phyloP scores from a whole-genome alignment of 805 yeast genomes.

The Yamadazyma takamatsuzukensis region DNA sequence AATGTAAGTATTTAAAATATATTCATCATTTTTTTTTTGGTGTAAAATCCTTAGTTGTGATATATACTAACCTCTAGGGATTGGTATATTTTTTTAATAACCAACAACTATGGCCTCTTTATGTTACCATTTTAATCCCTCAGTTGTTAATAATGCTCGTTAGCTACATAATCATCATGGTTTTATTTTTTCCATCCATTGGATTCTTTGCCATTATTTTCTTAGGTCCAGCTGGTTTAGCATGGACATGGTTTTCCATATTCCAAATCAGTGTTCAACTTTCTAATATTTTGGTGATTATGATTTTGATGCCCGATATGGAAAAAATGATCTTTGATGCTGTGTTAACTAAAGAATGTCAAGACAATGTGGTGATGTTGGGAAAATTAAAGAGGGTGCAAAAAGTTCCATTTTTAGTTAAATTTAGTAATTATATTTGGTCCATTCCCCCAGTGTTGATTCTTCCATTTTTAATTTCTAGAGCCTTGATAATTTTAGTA shows the following conservation, averaged over 20 bases:
- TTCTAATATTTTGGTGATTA: constrained; percentile 39
- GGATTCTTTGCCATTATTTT: constrained; percentile 39
- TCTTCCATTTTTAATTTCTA: constrained; percentile 39
- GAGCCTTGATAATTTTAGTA: constrained; percentile 30
- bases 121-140: constrained; percentile 43
- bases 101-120: constrained; percentile 45
- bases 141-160: constrained; percentile 37
- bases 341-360: constrained; percentile 42
- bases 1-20: constrained; percentile 4
- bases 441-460: constrained; percentile 32
- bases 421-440: constrained; percentile 26
- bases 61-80: constrained; percentile 21
- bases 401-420: constrained; percentile 26
- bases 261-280: constrained; percentile 41
- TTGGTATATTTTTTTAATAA: constrained; percentile 35
- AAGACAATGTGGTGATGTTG: constrained; percentile 40
- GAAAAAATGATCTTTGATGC: constrained; percentile 47
- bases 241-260: constrained; percentile 43
- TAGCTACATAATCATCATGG: constrained; percentile 32
- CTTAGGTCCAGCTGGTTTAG: constrained; percentile 49
- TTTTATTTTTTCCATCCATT: constrained; percentile 43
- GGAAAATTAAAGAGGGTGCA: constrained; percentile 32
- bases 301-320: constrained; percentile 45
- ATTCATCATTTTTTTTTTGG: background rate
- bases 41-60: background rate